phyloP scores from a whole-genome alignment of 164 flowering plant species.

The Macadamia tetraphylla region DNA sequence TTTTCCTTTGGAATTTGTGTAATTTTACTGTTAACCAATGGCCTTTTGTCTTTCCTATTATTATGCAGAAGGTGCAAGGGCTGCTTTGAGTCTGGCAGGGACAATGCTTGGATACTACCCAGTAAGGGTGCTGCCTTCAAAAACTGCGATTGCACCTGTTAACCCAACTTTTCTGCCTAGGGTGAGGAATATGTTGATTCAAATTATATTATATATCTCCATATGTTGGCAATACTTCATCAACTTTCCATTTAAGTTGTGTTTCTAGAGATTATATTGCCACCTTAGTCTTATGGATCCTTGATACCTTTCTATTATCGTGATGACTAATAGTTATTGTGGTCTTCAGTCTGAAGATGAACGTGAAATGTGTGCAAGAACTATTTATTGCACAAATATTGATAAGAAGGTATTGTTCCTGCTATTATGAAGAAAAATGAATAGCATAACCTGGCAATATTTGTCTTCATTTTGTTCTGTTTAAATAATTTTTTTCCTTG shows the following conservation, averaged over 20 bases:
- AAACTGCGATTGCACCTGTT: constrained; percentile 90
- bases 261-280: background rate
- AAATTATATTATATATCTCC: background rate
- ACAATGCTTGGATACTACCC: constrained; percentile 61
- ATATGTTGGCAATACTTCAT: background rate
- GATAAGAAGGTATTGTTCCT: constrained; percentile 61
- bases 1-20: background rate
- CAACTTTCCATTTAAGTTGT: background rate
- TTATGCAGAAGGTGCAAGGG: constrained; percentile 41
- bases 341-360: constrained; percentile 65
- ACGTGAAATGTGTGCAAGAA: constrained; percentile 83
- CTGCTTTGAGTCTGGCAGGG: constrained; percentile 47
- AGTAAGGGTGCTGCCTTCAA: constrained; percentile 66
- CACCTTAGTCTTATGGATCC: background rate
- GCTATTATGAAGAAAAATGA: background rate
- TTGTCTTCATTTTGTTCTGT: too few species aligned
- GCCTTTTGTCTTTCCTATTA: constrained; percentile 2
- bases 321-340: constrained; percentile 3
- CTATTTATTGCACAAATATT: constrained; percentile 81
- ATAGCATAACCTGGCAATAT: too few species aligned
- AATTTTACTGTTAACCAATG: background rate
- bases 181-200: constrained; percentile 32
- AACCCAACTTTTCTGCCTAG: constrained; percentile 76
- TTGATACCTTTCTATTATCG: constrained; percentile 4
- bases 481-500: background rate